Evolutionary conservation across 805 yeast species (phyloP).

Genomic region (Naumovozyma baii): DNA sequence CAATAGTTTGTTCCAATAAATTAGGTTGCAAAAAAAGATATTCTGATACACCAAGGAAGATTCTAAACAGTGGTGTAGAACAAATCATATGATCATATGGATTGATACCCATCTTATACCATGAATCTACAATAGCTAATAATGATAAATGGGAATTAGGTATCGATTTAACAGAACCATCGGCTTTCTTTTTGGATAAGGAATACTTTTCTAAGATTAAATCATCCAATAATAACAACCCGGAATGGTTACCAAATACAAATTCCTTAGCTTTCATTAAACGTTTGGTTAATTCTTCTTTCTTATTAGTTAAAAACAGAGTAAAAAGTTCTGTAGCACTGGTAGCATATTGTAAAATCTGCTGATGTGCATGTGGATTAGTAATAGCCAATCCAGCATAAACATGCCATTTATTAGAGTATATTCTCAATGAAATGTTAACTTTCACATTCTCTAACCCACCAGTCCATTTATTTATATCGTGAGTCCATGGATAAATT

Average conservation of each 20-base stretch:
- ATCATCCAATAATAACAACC: slow-evolving; percentile 65
- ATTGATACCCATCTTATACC: slow-evolving; percentile 75
- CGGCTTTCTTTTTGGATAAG: slow-evolving; percentile 55
- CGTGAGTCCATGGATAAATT: slow-evolving; percentile 78
- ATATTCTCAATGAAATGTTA: slow-evolving; percentile 84
- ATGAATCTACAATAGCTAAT: slow-evolving; percentile 85
- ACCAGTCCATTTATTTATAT: slow-evolving; percentile 60
- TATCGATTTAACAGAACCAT: slow-evolving; percentile 13
- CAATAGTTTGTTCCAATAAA: slow-evolving; percentile 68
- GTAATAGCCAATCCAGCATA: slow-evolving; percentile 96
- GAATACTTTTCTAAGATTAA: slow-evolving; percentile 70
- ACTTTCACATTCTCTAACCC: slow-evolving; percentile 95
- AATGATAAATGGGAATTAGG: slow-evolving; percentile 88
- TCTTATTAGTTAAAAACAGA: slow-evolving; percentile 64
- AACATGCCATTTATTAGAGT: slow-evolving; percentile 93
- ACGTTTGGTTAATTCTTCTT: slow-evolving; percentile 48
- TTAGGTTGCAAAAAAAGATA: slow-evolving; percentile 80
- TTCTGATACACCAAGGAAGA: slow-evolving; percentile 89
- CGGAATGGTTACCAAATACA: slow-evolving; percentile 62
- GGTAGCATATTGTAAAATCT: slow-evolving; percentile 79
- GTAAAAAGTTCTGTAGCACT: slow-evolving; percentile 77
- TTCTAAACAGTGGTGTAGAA: slow-evolving; percentile 87
- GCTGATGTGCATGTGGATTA: slow-evolving; percentile 88
- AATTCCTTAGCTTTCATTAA: slow-evolving; percentile 55
- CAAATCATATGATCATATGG: slow-evolving; percentile 97